phyloP scores from a whole-genome alignment of 345 rosid species.

The Pistacia integerrima region DNA sequence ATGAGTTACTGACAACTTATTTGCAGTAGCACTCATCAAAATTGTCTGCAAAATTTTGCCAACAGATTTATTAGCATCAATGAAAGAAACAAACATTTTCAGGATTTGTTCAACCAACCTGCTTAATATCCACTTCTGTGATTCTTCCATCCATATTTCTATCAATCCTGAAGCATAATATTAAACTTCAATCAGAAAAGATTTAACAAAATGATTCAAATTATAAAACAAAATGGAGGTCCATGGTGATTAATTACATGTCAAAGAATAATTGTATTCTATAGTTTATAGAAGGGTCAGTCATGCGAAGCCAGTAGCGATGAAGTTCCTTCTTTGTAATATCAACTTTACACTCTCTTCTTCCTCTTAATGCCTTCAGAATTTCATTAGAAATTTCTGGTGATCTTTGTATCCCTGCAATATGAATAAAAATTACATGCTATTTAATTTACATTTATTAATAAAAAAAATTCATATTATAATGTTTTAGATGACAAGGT shows the following conservation, averaged over 20 bases:
- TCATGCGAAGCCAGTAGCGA: constrained; percentile 39
- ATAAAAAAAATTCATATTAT: no score
- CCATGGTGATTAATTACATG: constrained; percentile 31
- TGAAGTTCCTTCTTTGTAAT: constrained; percentile 42
- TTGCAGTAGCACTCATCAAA: constrained; percentile 39
- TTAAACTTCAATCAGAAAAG: no score
- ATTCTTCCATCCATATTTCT: constrained; percentile 51
- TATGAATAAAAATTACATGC: background rate
- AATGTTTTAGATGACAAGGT: no score
- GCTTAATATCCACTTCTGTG: constrained; percentile 33
- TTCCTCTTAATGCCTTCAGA: constrained; percentile 46
- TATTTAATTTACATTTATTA: no score
- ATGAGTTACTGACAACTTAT: constrained; percentile 37
- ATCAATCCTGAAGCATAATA: constrained; percentile 37
- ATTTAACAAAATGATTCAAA: no score
- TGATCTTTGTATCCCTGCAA: constrained; percentile 43
- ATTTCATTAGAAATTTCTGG: constrained; percentile 44
- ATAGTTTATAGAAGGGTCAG: constrained; percentile 36
- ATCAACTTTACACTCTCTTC: constrained; percentile 25
- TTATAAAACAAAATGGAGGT: background rate
- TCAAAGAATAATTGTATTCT: constrained; percentile 47
- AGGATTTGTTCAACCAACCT: constrained; percentile 24
- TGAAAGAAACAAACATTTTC: background rate
- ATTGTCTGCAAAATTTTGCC: constrained; percentile 30
- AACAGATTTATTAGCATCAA: background rate